A percentile compares a stretch with the other conserved stretches of the same genome.
Evolutionary conservation across 1,139 yeast genomes (phyloP).

Genomic region (Zygosaccharomyces sapae): DNA sequence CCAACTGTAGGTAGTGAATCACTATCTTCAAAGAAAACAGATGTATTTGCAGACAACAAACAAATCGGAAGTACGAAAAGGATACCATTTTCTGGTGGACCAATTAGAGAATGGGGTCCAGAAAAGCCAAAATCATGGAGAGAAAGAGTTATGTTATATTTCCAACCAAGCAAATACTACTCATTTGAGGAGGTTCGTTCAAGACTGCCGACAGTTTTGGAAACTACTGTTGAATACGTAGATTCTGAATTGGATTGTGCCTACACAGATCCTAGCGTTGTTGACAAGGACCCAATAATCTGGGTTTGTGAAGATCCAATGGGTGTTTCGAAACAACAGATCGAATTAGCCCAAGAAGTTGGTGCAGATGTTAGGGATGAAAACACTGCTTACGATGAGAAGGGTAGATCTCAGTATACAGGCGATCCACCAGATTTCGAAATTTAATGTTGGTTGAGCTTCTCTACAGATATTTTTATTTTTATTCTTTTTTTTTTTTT

Average conservation of each 20-base stretch:
- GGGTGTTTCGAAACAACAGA: conserved; percentile 63
- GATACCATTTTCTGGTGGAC: not conserved
- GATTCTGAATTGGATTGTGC: conserved; percentile 39
- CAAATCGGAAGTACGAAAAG: not conserved
- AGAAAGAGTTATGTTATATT: conserved; percentile 33
- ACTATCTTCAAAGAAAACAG: not conserved
- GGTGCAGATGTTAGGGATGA: conserved; percentile 55
- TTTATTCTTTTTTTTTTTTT: not conserved
- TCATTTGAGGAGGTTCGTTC: conserved; percentile 35
- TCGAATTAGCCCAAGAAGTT: conserved; percentile 51
- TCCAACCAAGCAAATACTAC: conserved; percentile 38
- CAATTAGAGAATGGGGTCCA: conserved; percentile 1
- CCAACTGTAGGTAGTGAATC: not conserved
- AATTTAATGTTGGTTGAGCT: conserved; percentile 16
- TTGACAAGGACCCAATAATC: conserved; percentile 56
- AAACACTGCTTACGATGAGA: conserved; percentile 52
- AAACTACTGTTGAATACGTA: conserved; percentile 37
- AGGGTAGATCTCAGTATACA: conserved; percentile 49
- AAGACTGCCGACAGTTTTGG: conserved; percentile 38
- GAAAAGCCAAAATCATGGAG: conserved; percentile 9
- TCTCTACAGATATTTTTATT: not conserved
- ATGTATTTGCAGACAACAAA: conserved; percentile 1
- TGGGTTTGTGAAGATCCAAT: conserved; percentile 69
- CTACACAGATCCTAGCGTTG: conserved; percentile 61
- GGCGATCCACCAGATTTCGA: conserved; percentile 58